Evolutionary conservation across 192 early-diverging fungal species (phyloP), one percentile per base, ranked within the genome.

Genomic region (Backusella psychrophila): DNA sequence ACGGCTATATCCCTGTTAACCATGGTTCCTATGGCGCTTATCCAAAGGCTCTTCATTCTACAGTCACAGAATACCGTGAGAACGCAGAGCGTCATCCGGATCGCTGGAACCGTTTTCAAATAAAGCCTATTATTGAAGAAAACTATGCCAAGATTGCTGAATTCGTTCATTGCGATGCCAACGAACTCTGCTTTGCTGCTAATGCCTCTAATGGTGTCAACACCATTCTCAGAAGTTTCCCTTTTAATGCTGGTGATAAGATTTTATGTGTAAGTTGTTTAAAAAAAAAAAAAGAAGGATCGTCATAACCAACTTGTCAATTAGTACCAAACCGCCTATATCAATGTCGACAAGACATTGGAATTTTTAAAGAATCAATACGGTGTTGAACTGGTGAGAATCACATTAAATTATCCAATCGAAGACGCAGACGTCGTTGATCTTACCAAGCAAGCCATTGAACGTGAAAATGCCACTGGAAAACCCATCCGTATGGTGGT

Each of bases 191-290:
- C 38, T 85, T 91, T 56, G 80, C 86, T 4, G 70, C 26, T 12
- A 91, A 91, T 74, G 86, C 89, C 3, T 87, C 87, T 33, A 81
- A 77, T 7, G 90, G 85, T 42, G 71, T 87, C n/a, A 92, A 90
- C 77, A 73, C 84, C 33, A 68, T 89, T 38, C 74, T 89, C 23
- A 80, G 87, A 65, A 86, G 83, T 46, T 65, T 87, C 6, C 71
- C 66, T 19, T 87, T 86, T 72, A 72, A 76, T 7, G 65, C 74
- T 21, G 87, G 87, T 15, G 87, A 89, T 46, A 84, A 81, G 41
- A 73, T 83, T 31, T 29, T 80, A 31, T 68, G 31, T 66, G 63
- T 67, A 77, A 42, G 63, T 21, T 36, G 17, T 41, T 35, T 8
- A 41, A 75, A 42, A 11, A 31, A 39, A 65, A 36, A n/a, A 3